Evolutionary conservation across 2,329 filamentous ascomycete genomes (phyloP).

Genomic region (Hymenoscyphus linearis): DNA sequence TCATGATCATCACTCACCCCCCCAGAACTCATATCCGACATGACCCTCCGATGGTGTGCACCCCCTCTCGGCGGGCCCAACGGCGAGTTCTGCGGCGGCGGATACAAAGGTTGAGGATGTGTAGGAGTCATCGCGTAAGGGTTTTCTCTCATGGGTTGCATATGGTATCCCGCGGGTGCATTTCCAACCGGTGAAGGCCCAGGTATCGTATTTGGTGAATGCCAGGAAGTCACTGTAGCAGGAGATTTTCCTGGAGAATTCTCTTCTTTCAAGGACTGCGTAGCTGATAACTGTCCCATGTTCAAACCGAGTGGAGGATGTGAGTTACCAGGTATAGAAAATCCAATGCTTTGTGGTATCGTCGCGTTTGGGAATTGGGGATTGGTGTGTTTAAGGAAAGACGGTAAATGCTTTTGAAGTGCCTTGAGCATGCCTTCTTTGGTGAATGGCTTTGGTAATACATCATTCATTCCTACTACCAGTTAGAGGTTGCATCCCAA

Average conservation of each 20-base stretch:
- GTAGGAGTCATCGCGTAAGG: slow-evolving; percentile 29
- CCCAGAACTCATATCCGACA: slow-evolving; percentile 29
- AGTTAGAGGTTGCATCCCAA: slow-evolving; percentile 29
- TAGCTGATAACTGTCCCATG: slow-evolving; percentile 26
- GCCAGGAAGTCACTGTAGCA: slow-evolving; percentile 28
- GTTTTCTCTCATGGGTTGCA: slow-evolving; percentile 26
- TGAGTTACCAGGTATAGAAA: slow-evolving; percentile 22
- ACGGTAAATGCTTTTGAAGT: slow-evolving; percentile 82
- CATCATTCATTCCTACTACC: slow-evolving; percentile 87
- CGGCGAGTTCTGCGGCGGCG: slow-evolving; percentile 14
- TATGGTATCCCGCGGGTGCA: slow-evolving; percentile 23
- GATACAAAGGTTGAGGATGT: slow-evolving; percentile 19
- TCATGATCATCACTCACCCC: slow-evolving; percentile 24
- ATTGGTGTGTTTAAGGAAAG: slow-evolving; percentile 62
- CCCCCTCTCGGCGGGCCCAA: slow-evolving; percentile 20
- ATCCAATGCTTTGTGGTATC: slow-evolving; percentile 23
- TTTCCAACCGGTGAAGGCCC: slow-evolving; percentile 27
- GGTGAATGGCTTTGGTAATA: slow-evolving; percentile 94
- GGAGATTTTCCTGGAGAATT: slow-evolving; percentile 31
- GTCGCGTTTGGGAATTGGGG: slow-evolving; percentile 8
- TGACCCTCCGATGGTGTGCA: slow-evolving; percentile 26
- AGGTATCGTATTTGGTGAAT: slow-evolving; percentile 30
- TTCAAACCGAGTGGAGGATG: slow-evolving; percentile 26
- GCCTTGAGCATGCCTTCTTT: slow-evolving; percentile 78
- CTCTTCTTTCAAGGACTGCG: slow-evolving; percentile 31